Percentiles rank a stretch among this genome's conserved stretches.
These are phyloP conservation scores for Fonsecaea pedrosoi DNA, from an alignment of 2,329 filamentous ascomycete genomes.

Conservation along the genomic window DNA sequence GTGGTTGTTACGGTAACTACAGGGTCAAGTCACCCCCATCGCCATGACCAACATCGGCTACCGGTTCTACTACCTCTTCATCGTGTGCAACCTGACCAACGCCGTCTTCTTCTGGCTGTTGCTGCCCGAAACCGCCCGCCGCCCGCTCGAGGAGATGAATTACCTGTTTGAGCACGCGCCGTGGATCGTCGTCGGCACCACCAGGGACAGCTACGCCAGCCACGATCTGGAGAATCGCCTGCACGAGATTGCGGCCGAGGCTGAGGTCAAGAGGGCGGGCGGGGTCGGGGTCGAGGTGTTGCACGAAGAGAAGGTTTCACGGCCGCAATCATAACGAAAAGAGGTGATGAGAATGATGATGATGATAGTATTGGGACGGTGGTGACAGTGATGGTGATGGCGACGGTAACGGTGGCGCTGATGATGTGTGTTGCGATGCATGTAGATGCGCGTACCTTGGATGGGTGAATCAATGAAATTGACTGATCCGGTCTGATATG, in stretches of 20 bases:
- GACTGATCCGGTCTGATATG: too few relatives aligned
- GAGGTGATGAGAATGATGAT: too few relatives aligned
- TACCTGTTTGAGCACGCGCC: slow-evolving; percentile 70
- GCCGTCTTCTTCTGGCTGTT: slow-evolving; percentile 72
- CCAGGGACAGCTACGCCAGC: slow-evolving; percentile 59
- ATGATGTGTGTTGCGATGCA: background rate
- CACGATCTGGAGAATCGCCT: slow-evolving; percentile 67
- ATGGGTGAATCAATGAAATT: too few relatives aligned
- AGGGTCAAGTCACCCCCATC: slow-evolving; percentile 67
- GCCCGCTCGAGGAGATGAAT: slow-evolving; percentile 71
- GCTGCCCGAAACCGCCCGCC: slow-evolving; percentile 66
- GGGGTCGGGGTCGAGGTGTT: slow-evolving; percentile 13
- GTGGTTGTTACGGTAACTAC: background rate
- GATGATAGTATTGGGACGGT: too few relatives aligned
- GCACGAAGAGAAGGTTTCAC: slow-evolving; percentile 33
- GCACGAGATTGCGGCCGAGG: slow-evolving; percentile 64
- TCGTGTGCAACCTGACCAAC: slow-evolving; percentile 72
- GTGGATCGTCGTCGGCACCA: slow-evolving; percentile 65
- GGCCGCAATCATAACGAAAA: too few relatives aligned
- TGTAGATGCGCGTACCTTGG: too few relatives aligned
- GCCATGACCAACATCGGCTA: slow-evolving; percentile 64
- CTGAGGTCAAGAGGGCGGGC: slow-evolving; percentile 25
- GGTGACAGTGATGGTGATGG: too few relatives aligned
- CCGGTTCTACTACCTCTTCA: slow-evolving; percentile 66
- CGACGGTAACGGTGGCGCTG: background rate